Percentiles rank a stretch among this genome's conserved stretches.
Evolutionary conservation across 2,329 filamentous ascomycete species (phyloP).

Genomic region (Alternaria ventricosa): DNA sequence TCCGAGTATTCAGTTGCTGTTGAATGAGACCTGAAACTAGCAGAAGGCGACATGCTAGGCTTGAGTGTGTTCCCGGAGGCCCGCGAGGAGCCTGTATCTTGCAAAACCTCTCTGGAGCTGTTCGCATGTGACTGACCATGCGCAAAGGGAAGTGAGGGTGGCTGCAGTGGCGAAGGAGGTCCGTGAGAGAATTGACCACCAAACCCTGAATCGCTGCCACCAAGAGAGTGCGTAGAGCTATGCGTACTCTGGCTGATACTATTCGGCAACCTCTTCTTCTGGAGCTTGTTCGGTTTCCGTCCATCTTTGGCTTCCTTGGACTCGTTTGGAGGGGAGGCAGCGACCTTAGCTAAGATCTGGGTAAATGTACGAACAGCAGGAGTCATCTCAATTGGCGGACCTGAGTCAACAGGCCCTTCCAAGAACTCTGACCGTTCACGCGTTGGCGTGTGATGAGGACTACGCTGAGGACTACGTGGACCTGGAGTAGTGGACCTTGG

Average conservation of each 20-base stretch:
- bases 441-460: constrained; percentile 36
- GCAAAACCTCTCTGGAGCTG: constrained; percentile 35
- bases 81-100: constrained; percentile 52
- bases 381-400: constrained; percentile 27
- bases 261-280: constrained; percentile 78
- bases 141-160: constrained; percentile 37
- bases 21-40: constrained; percentile 75
- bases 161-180: constrained; percentile 43
- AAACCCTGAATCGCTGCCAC: constrained; percentile 38
- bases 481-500: constrained; percentile 21
- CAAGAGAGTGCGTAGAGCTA: constrained; percentile 84
- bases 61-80: constrained; percentile 62
- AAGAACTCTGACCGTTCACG: constrained; percentile 44
- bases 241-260: constrained; percentile 85
- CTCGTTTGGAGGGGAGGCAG: constrained; percentile 67
- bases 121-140: constrained; percentile 35
- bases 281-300: constrained; percentile 85
- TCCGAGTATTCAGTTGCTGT: constrained; percentile 81
- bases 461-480: constrained; percentile 17
- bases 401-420: constrained; percentile 40
- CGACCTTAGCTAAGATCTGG: constrained; percentile 44
- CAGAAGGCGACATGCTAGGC: constrained; percentile 74
- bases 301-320: constrained; percentile 40
- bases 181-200: constrained; percentile 19
- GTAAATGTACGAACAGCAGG: constrained; percentile 46